Evolutionary conservation across 768 basidiomycete species (phyloP), one percentile per base, ranked within the genome.

Genomic region (Asterophora parasitica): DNA sequence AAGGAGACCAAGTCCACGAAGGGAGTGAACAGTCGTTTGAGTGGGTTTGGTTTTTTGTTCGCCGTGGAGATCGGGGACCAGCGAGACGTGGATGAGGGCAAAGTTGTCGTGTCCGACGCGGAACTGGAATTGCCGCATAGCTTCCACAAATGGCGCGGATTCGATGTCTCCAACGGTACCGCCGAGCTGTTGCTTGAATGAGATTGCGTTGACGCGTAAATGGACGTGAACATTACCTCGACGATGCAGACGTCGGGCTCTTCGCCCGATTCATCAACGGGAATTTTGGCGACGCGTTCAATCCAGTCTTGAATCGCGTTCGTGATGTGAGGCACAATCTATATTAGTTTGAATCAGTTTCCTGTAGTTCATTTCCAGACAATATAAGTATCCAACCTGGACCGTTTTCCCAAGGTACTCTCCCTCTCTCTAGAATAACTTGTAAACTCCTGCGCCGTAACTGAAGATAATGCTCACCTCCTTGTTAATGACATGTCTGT

Each of bases 71-170:
- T 96, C 92, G 13, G 95, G 95, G n/a, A 99, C 92, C 26, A 99
- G 83, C 5, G 92, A 94, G 40, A 99, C 95, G 57, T 97, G 94
- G 50, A 98, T 85, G 46, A 98, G 81, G 0, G 95, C 94, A 63
- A 97, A 97, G 69, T 98, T 97, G 49, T 92, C 90, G 62, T 88
- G 80, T 13, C 95, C 94, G 16, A 98, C 94, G 47, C 95, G 85
- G 75, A 97, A 97, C 63, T 99, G 95, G 77, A 99, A 99, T 65
- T 99, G 95, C n/a, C 95, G 84, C 88, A 99, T 93, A 0, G 95
- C 95, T 66, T 99, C 95, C 38, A 99, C 77, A 66, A 99, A 99
- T 2, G 95, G 95, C 3, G 94, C 94, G 5, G 92, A 96, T 60
- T 99, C 95, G 63, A 99, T 99, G 60, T 99, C 95, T 37, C 95